Base-by-base conservation (phyloP, 495 filamentous ascomycete genomes). In the Xylaria cubensis region DNA sequence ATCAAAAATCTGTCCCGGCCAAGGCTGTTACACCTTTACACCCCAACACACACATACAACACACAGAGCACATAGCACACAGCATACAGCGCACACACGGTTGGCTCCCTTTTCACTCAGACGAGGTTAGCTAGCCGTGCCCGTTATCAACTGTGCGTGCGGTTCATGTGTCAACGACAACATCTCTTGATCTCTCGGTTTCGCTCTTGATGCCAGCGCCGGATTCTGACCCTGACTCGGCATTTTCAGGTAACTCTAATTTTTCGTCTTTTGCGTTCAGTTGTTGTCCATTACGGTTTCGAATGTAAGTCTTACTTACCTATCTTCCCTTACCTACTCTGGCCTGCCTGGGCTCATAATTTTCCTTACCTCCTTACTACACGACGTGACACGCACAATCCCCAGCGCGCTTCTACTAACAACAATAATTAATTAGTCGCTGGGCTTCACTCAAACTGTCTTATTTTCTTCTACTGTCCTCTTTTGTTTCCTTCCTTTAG, bases 11-110 rank as follows among this genome's bases (percentile, higher is more conserved):
- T 71, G 46, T 41, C 42, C 44, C 32, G 46, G 56, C 46, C 46
- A 64, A 67, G 68, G 56, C 68, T 70, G 68, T 70, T 70, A 70
- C 59, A 70, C 68, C 58, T 44, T 8, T 19, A 50, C 46, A 50
- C 9, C 2, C 41, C 17, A 5, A 58, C n/a, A 44, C 65, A 69
- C 55, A 62, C 55, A 58, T 19, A 61, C 55, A 50, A 3, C n/a
- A 42, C n/a, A 44, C 36, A 42, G 10, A 24, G 3, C 9, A 63
- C 58, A 44, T 9, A n/a, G 46, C 46, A 41, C 59, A 17, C 36
- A 26, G 19, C 36, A 64, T 12, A n/a, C 21, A 64, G 13, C 51
- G 32, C 24, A 5, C 26, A 56, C 53, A 17, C 53, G 29, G 4
- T 8, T 19, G 32, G n/a, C 42, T 41, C 9, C 36, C n/a, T 67